Conservation (phyloP, 495 filamentous ascomycete species). For the Jackrogersella multiformis region DNA sequence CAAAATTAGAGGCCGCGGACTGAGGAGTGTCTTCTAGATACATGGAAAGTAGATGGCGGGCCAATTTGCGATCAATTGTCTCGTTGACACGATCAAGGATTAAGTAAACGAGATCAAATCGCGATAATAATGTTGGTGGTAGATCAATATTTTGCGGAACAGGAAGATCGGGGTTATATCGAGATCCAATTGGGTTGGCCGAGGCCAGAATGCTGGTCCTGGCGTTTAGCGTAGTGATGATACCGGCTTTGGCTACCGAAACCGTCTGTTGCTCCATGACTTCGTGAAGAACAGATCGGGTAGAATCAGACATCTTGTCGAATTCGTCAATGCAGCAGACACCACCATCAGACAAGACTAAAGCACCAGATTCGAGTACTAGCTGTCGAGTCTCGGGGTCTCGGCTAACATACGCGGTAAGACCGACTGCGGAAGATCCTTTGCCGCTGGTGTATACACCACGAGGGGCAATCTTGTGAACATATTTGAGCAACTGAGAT, state of each 20-base stretch:
- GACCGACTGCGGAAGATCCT: slow-evolving; percentile 94
- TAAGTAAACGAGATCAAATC: slow-evolving; percentile 96
- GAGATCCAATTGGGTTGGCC: slow-evolving; percentile 96
- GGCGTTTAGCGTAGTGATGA: slow-evolving; percentile 97
- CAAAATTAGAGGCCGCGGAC: slow-evolving; percentile 71
- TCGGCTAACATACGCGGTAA: slow-evolving; percentile 97
- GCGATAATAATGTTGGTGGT: slow-evolving; percentile 90
- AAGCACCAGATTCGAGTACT: slow-evolving; percentile 94
- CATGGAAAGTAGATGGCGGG: slow-evolving; percentile 94
- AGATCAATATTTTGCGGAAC: slow-evolving; percentile 98
- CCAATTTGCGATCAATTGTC: slow-evolving; percentile 83
- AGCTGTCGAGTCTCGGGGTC: slow-evolving; percentile 94
- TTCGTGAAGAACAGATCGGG: slow-evolving; percentile 95
- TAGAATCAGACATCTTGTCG: slow-evolving; percentile 98
- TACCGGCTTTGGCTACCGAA: slow-evolving; percentile 97
- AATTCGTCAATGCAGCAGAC: slow-evolving; percentile 99
- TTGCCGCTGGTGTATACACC: slow-evolving; percentile 98
- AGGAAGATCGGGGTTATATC: slow-evolving; percentile 94
- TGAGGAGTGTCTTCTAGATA: slow-evolving; percentile 94
- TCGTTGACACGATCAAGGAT: slow-evolving; percentile 95
- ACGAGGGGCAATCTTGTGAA: slow-evolving; percentile 96
- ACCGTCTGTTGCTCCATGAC: slow-evolving; percentile 99
- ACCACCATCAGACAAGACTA: slow-evolving; percentile 95
- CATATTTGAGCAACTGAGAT: slow-evolving; percentile 91
- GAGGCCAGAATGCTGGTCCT: slow-evolving; percentile 93